phyloP scores from a whole-genome alignment of 768 basidiomycete species.

The Psilocybe sp. region DNA sequence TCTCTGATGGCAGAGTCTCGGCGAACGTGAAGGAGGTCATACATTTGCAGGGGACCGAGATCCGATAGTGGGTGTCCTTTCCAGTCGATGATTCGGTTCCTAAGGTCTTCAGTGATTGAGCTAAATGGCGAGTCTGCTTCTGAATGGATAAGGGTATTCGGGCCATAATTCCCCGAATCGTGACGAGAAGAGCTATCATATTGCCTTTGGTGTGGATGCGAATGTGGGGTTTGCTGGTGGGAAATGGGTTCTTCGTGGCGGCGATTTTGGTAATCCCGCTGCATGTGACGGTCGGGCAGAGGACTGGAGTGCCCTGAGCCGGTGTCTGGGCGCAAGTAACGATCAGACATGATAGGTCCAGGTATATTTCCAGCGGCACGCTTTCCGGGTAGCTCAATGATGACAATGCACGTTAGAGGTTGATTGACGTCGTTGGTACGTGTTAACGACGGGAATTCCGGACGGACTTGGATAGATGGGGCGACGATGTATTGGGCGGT shows the following conservation, averaged over 20 bases:
- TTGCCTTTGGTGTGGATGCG: slow-evolving; percentile 24
- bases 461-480: slow-evolving; percentile 89
- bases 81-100: slow-evolving; percentile 92
- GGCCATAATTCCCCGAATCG: slow-evolving; percentile 26
- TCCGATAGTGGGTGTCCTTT: slow-evolving; percentile 91
- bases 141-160: slow-evolving; percentile 34
- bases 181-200: slow-evolving; percentile 30
- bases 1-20: slow-evolving; percentile 89
- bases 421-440: slow-evolving; percentile 70
- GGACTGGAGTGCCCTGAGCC: slow-evolving; percentile 44
- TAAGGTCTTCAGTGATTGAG: slow-evolving; percentile 84
- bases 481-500: slow-evolving; percentile 77
- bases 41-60: slow-evolving; percentile 87
- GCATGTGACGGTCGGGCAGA: slow-evolving; percentile 31
- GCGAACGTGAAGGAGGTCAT: slow-evolving; percentile 85
- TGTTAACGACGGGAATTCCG: slow-evolving; percentile 84
- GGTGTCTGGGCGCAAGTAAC: slow-evolving; percentile 23
- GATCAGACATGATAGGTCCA: slow-evolving; percentile 49
- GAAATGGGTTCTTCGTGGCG: slow-evolving; percentile 23
- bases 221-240: slow-evolving; percentile 26
- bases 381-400: slow-evolving; percentile 88
- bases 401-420: slow-evolving; percentile 89
- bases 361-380: slow-evolving; percentile 51
- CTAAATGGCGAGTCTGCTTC: slow-evolving; percentile 78
- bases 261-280: slow-evolving; percentile 20